Percentiles rank a stretch among this genome's conserved stretches.
Conservation (phyloP, 805 yeast species). For the Wickerhamiella shivajii region DNA sequence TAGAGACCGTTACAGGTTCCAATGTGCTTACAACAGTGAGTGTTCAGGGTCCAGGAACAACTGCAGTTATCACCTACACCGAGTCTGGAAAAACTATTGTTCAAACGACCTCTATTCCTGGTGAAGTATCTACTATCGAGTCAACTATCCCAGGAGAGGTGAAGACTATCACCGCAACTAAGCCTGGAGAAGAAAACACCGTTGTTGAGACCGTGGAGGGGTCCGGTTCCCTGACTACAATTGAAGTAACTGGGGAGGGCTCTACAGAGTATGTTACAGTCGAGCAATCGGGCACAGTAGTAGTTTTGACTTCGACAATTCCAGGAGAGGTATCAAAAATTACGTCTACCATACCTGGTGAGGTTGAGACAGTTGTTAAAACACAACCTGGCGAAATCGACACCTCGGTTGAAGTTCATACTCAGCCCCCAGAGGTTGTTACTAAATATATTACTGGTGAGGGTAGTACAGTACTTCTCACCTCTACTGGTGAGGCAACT, state of each 20-base stretch:
- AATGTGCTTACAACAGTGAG: neutral
- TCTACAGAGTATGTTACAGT: slow-evolving; percentile 1
- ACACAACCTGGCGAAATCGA: slow-evolving; percentile 2
- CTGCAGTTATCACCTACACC: slow-evolving; percentile 2
- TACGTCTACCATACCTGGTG: slow-evolving; percentile 4
- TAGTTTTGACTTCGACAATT: slow-evolving; percentile 1
- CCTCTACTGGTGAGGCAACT: slow-evolving; percentile 4
- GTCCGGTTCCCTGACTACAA: neutral
- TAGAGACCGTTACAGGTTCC: slow-evolving; percentile 2
- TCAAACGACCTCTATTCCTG: slow-evolving; percentile 5
- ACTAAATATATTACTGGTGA: neutral
- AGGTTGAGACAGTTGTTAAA: neutral
- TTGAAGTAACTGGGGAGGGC: slow-evolving; percentile 5
- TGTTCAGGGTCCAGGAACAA: slow-evolving; percentile 3
- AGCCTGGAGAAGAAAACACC: slow-evolving; percentile 2
- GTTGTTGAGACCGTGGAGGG: slow-evolving; percentile 7
- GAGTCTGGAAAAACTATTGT: slow-evolving; percentile 1
- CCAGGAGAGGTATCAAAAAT: slow-evolving; percentile 5
- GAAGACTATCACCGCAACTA: neutral
- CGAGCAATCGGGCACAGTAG: slow-evolving; percentile 3
- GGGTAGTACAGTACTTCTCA: neutral
- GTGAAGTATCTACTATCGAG: neutral
- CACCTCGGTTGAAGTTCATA: neutral
- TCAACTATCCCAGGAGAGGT: slow-evolving; percentile 3
- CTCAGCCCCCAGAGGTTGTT: neutral